phyloP scores from a whole-genome alignment of 2,329 filamentous ascomycete species.

The Claviceps digitariae region DNA sequence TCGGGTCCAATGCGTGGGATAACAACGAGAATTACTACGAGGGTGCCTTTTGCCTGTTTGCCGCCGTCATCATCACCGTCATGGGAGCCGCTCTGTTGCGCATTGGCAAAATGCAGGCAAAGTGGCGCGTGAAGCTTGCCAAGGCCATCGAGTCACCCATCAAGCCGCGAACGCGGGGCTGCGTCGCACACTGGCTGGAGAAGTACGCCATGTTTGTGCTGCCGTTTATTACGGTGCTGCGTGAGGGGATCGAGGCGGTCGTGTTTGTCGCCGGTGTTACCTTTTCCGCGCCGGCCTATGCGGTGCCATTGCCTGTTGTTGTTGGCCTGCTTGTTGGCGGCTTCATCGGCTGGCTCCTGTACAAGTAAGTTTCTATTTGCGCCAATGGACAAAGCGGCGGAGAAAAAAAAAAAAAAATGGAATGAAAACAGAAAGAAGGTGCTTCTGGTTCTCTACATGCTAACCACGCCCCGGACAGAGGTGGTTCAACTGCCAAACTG shows the following conservation, averaged over 20 bases:
- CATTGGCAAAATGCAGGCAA: conserved; percentile 70
- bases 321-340: conserved; percentile 55
- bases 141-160: conserved; percentile 46
- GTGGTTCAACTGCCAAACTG: conserved; percentile 27
- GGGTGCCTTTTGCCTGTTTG: conserved; percentile 62
- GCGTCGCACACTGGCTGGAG: conserved; percentile 51
- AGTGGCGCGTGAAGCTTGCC: conserved; percentile 75
- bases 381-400: too few species aligned
- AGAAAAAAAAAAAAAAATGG: too few species aligned
- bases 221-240: conserved; percentile 76
- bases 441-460: too few species aligned
- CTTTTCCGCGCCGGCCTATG: conserved; percentile 57
- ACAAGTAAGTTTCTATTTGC: conserved; percentile 45
- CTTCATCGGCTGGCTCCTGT: conserved; percentile 59
- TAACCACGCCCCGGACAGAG: conserved; percentile 14
- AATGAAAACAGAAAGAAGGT: too few species aligned
- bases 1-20: conserved; percentile 54
- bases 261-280: conserved; percentile 79
- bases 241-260: conserved; percentile 76
- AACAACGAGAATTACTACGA: conserved; percentile 66
- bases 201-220: conserved; percentile 79
- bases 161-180: conserved; percentile 28
- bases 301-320: conserved; percentile 67
- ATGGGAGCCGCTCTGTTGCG: conserved; percentile 72
- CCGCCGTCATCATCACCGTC: conserved; percentile 65